These are phyloP conservation scores for Puccinia brachypodii DNA, from an alignment of 1,284 basidiomycete genomes.

Conservation along the genomic window DNA sequence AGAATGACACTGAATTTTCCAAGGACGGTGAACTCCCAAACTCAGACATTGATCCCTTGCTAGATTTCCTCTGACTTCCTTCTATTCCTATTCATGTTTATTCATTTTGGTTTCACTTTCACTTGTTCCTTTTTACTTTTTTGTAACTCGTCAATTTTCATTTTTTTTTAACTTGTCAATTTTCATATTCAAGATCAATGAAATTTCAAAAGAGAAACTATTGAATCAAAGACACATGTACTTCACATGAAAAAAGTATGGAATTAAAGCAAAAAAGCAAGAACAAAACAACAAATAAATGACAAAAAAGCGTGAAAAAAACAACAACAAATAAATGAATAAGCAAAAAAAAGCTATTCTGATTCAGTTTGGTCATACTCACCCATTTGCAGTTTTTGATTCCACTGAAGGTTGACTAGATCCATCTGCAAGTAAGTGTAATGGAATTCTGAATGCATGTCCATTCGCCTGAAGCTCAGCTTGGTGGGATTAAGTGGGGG, in stretches of 20 bases:
- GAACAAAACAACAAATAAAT: not conserved
- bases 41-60: not conserved
- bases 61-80: not conserved
- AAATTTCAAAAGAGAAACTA: not conserved
- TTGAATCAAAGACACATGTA: not conserved
- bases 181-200: not conserved
- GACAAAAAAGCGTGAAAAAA: not conserved
- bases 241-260: not conserved
- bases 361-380: not conserved
- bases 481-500: not conserved
- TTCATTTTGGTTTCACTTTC: not conserved
- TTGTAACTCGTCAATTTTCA: not conserved
- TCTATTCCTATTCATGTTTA: not conserved
- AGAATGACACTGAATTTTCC: too few species aligned
- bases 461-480: not conserved
- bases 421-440: not conserved
- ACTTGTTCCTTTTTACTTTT: not conserved
- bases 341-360: not conserved
- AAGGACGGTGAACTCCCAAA: not conserved
- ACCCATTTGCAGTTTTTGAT: not conserved
- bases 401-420: not conserved
- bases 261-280: not conserved
- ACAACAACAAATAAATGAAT: not conserved
- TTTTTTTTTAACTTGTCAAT: not conserved
- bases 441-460: too few species aligned